Evolutionary conservation across 192 early-diverging fungal genomes (phyloP).

Genomic region (Coemansia sp.): DNA sequence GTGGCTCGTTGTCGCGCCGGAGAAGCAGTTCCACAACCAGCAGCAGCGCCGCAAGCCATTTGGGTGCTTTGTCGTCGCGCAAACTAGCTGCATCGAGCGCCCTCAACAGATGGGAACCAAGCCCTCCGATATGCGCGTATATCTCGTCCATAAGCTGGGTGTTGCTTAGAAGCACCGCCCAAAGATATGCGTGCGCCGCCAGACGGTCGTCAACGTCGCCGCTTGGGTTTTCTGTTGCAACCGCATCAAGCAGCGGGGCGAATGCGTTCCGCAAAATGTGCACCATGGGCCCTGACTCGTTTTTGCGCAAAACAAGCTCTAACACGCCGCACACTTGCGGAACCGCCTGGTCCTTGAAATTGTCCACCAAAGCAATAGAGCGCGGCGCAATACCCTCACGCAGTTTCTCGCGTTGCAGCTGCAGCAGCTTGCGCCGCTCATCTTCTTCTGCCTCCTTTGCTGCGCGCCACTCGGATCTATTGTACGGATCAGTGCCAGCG

Average conservation of each 20-base stretch:
- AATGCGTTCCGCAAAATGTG: conserved; percentile 43
- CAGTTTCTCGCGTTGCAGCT: conserved; percentile 54
- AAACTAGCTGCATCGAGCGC: conserved; percentile 37
- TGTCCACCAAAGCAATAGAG: conserved; percentile 35
- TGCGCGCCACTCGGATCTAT: conserved; percentile 32
- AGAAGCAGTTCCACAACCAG: conserved; percentile 47
- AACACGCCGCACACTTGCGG: conserved; percentile 32
- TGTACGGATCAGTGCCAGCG: conserved; percentile 26
- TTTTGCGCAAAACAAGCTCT: conserved; percentile 43
- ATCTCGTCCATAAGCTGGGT: conserved; percentile 35
- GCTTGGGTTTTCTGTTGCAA: not conserved
- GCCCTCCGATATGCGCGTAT: conserved; percentile 17
- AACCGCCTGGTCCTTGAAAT: conserved; percentile 41
- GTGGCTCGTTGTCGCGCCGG: conserved; percentile 41
- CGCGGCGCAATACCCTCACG: conserved; percentile 54
- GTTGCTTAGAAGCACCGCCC: conserved; percentile 49
- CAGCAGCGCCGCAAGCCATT: conserved; percentile 41
- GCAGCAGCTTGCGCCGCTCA: conserved; percentile 25
- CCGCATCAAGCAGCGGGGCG: conserved; percentile 27
- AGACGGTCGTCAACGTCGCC: conserved; percentile 29
- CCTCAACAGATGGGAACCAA: conserved; percentile 23
- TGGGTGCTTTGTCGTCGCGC: conserved; percentile 24
- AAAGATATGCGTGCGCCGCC: conserved; percentile 45
- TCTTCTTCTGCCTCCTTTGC: conserved; percentile 35
- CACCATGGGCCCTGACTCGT: conserved; percentile 17